These are phyloP conservation scores for Picochlorum costavermella DNA, from an alignment of 139 green algal genomes.

Conservation along the genomic window DNA sequence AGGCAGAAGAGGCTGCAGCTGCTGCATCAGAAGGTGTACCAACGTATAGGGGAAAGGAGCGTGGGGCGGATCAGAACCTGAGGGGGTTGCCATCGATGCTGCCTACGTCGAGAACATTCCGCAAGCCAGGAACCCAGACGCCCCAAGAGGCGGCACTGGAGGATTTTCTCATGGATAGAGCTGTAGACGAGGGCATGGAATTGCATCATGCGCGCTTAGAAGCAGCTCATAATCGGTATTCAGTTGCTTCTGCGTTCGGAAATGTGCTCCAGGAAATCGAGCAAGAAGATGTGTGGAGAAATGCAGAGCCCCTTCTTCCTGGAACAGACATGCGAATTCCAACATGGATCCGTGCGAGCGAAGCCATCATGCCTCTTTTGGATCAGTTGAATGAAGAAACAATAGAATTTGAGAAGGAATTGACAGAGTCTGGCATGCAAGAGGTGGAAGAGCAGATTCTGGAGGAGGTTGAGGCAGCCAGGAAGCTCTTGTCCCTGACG, in stretches of 20 bases:
- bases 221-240: slow-evolving; percentile 16
- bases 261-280: slow-evolving; percentile 25
- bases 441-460: slow-evolving; percentile 3
- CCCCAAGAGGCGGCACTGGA: slow-evolving; percentile 8
- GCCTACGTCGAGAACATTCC: neutral
- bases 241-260: slow-evolving; percentile 3
- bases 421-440: slow-evolving; percentile 1
- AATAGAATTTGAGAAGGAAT: slow-evolving; percentile 2
- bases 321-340: slow-evolving; percentile 10
- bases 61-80: neutral
- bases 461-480: slow-evolving; percentile 7
- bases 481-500: slow-evolving; percentile 2
- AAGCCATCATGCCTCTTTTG: slow-evolving; percentile 6
- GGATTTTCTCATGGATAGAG: slow-evolving; percentile 11
- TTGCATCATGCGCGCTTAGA: slow-evolving; percentile 8
- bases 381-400: slow-evolving; percentile 16
- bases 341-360: slow-evolving; percentile 18
- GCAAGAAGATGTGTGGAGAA: slow-evolving; percentile 14
- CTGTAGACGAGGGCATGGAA: slow-evolving; percentile 9
- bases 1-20: slow-evolving; percentile 2
- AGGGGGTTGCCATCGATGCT: neutral
- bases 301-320: slow-evolving; percentile 2
- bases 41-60: neutral
- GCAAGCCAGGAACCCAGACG: neutral
- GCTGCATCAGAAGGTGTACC: slow-evolving; percentile 8